These are phyloP conservation scores for Brassica cretica DNA, from an alignment of 345 rosid species.

Conservation along the genomic window DNA sequence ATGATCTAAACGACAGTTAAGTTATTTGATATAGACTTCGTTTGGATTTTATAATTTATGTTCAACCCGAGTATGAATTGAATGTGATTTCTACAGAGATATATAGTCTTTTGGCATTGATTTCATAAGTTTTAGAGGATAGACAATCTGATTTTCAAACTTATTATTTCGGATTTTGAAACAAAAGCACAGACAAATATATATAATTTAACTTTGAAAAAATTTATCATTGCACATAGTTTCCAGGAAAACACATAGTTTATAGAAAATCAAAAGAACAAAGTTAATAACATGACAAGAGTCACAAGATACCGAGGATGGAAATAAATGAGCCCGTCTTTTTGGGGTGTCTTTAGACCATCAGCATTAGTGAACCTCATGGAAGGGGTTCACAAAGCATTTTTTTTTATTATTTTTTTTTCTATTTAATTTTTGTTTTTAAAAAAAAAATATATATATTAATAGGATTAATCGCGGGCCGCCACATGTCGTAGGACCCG, in stretches of 20 bases:
- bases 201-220: no score
- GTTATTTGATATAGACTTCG: background rate
- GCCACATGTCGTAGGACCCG: no score
- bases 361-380: no score
- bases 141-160: background rate
- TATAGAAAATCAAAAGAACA: background rate
- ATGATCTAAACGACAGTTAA: background rate
- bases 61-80: background rate
- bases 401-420: no score
- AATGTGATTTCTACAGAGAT: background rate
- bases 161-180: background rate
- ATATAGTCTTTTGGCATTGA: background rate
- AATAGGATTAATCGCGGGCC: no score
- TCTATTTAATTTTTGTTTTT: no score
- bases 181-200: background rate
- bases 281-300: conserved; percentile 6
- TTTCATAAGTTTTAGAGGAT: background rate
- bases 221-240: no score
- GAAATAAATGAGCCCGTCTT: conserved; percentile 24
- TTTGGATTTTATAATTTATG: background rate
- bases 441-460: no score
- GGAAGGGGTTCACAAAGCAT: no score
- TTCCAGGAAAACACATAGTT: no score
- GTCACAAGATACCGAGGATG: conserved; percentile 25
- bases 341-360: background rate